A percentile compares a stretch with the other conserved stretches of the same genome.
These are phyloP conservation scores for Dissophora globulifera DNA, from an alignment of 192 early-diverging fungal genomes.

Conservation along the genomic window DNA sequence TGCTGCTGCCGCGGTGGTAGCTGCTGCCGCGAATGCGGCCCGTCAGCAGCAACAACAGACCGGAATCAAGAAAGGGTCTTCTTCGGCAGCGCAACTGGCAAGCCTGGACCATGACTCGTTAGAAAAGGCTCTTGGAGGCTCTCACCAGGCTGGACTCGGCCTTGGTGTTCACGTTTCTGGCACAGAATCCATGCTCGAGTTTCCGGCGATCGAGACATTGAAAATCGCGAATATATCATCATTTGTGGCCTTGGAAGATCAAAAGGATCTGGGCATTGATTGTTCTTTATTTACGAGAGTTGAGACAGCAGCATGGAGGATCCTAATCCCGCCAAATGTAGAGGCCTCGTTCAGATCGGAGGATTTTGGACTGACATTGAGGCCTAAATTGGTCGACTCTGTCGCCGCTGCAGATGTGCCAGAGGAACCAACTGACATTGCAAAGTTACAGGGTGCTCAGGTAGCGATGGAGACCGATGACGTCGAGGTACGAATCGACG, in stretches of 20 bases:
- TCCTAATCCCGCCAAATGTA: constrained; percentile 41
- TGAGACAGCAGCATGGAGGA: constrained; percentile 42
- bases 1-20: constrained; percentile 14
- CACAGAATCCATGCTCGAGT: neutral
- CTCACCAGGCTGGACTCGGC: constrained; percentile 16
- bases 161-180: constrained; percentile 9
- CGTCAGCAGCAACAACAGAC: neutral
- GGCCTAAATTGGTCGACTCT: constrained; percentile 13
- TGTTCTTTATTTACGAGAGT: constrained; percentile 36
- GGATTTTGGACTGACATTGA: constrained; percentile 32
- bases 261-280: constrained; percentile 34
- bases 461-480: neutral
- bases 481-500: no score
- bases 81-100: constrained; percentile 9
- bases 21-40: constrained; percentile 24
- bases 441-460: neutral
- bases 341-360: constrained; percentile 31
- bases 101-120: constrained; percentile 12
- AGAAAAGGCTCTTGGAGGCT: neutral
- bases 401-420: neutral
- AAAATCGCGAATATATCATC: constrained; percentile 23
- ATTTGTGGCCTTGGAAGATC: constrained; percentile 14
- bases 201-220: constrained; percentile 21
- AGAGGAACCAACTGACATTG: no score
- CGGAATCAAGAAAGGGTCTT: neutral